Conservation (phyloP, 2,329 filamentous ascomycete genomes). For the Domatiomyces globalis region DNA sequence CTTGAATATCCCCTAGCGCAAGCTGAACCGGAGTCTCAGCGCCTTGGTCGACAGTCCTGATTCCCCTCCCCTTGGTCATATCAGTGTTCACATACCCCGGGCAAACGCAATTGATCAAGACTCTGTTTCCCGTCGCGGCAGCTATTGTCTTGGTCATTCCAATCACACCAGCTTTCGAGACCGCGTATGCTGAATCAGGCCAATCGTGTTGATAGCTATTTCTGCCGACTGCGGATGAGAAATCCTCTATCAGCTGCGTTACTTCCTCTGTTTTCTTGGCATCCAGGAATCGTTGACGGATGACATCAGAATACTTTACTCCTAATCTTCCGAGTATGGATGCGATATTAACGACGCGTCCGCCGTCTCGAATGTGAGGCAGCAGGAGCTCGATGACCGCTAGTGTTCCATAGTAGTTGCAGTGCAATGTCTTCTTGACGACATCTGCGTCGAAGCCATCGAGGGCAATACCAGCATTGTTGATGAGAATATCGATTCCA, state of each 20-base stretch:
- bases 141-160: constrained; percentile 29
- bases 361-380: constrained; percentile 31
- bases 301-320: constrained; percentile 31
- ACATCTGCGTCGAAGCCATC: constrained; percentile 34
- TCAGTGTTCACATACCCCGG: constrained; percentile 35
- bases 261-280: constrained; percentile 30
- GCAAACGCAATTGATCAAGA: constrained; percentile 29
- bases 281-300: constrained; percentile 31
- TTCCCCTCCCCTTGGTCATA: constrained; percentile 30
- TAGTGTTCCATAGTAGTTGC: constrained; percentile 41
- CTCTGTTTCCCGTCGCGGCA: constrained; percentile 21
- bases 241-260: constrained; percentile 36
- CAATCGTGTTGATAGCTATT: constrained; percentile 35
- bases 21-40: constrained; percentile 32
- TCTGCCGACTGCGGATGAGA: constrained; percentile 32
- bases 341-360: constrained; percentile 38
- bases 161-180: constrained; percentile 33
- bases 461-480: constrained; percentile 39
- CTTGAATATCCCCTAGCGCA: constrained; percentile 28
- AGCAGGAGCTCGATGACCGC: constrained; percentile 33
- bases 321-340: constrained; percentile 32
- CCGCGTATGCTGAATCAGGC: constrained; percentile 37
- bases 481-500: constrained; percentile 40
- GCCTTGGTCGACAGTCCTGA: constrained; percentile 31
- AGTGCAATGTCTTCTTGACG: constrained; percentile 35